Evolutionary conservation across 345 rosid species (phyloP).

Genomic region (Hypericum androsaemum): DNA sequence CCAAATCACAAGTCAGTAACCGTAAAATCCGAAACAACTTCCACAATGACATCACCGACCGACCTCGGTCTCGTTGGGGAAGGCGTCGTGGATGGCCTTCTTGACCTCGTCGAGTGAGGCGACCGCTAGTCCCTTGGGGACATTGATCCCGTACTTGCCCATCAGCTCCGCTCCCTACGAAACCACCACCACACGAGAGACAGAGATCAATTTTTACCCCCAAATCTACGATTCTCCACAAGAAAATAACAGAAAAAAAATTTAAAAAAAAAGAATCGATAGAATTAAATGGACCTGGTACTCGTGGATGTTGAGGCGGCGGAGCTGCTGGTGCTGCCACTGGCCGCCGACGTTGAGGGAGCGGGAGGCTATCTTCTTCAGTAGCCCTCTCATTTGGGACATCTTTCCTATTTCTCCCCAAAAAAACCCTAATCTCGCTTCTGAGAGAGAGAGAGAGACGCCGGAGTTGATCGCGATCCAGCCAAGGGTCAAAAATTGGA

Average conservation of each 20-base stretch:
- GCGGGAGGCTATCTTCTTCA: conserved; percentile 63
- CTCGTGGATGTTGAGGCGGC: conserved; percentile 96
- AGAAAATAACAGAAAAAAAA: not conserved
- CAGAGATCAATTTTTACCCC: too few species aligned
- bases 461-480: too few species aligned
- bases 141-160: conserved; percentile 85
- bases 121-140: conserved; percentile 81
- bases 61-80: conserved; percentile 75
- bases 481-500: too few species aligned
- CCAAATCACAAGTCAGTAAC: conserved; percentile 5
- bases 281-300: conserved; percentile 46
- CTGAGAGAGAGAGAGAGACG: too few species aligned
- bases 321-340: conserved; percentile 93
- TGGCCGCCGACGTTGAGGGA: conserved; percentile 70
- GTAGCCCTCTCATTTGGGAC: conserved; percentile 50
- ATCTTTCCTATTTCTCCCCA: too few species aligned
- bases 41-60: not conserved
- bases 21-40: not conserved
- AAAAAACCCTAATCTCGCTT: too few species aligned
- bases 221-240: too few species aligned
- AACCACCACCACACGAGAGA: not conserved
- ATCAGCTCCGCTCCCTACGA: conserved; percentile 85
- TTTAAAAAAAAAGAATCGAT: too few species aligned
- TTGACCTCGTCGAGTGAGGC: conserved; percentile 54
- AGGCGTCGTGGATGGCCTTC: conserved; percentile 46